phyloP scores from a whole-genome alignment of 2,329 filamentous ascomycete genomes.

The Cyanodermella asteris region DNA sequence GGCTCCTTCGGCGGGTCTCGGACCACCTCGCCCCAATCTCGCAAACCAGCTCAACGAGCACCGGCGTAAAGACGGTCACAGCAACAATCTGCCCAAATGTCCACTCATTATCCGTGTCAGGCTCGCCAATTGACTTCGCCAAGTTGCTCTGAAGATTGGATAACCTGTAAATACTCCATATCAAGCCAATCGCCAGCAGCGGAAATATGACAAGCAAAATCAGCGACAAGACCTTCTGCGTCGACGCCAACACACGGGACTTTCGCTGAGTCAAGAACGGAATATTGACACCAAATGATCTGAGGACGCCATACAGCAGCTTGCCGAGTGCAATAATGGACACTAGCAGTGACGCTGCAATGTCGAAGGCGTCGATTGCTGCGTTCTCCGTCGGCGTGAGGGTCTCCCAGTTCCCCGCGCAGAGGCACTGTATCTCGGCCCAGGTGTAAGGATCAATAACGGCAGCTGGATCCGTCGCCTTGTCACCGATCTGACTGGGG shows the following conservation, averaged over 20 bases:
- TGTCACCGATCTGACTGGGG: slow-evolving; percentile 5
- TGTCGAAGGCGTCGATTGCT: slow-evolving; percentile 5
- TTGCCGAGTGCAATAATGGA: slow-evolving; percentile 1
- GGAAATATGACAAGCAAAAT: slow-evolving; percentile 3
- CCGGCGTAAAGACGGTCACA: slow-evolving; percentile 9
- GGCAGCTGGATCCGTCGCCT: too few relatives aligned
- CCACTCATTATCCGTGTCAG: slow-evolving; percentile 8
- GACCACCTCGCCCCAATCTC: too few relatives aligned
- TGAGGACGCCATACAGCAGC: too few relatives aligned
- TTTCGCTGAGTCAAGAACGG: slow-evolving; percentile 3
- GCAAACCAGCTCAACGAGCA: slow-evolving; percentile 8
- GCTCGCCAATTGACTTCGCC: slow-evolving; percentile 5
- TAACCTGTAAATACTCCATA: slow-evolving; percentile 10
- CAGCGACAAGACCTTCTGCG: not conserved
- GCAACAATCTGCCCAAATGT: slow-evolving; percentile 11
- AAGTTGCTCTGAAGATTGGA: slow-evolving; percentile 8
- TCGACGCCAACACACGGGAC: slow-evolving; percentile 2
- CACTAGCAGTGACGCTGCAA: slow-evolving; percentile 4
- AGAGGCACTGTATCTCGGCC: slow-evolving; percentile 1
- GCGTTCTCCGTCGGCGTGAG: slow-evolving; percentile 1
- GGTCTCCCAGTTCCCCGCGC: slow-evolving; percentile 1
- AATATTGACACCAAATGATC: too few relatives aligned
- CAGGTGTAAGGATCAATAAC: slow-evolving; percentile 3
- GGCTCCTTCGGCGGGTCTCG: too few relatives aligned
- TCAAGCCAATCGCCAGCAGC: slow-evolving; percentile 5